Evolutionary conservation across 331 rosid genomes (phyloP).

Genomic region (Quercus phellos): DNA sequence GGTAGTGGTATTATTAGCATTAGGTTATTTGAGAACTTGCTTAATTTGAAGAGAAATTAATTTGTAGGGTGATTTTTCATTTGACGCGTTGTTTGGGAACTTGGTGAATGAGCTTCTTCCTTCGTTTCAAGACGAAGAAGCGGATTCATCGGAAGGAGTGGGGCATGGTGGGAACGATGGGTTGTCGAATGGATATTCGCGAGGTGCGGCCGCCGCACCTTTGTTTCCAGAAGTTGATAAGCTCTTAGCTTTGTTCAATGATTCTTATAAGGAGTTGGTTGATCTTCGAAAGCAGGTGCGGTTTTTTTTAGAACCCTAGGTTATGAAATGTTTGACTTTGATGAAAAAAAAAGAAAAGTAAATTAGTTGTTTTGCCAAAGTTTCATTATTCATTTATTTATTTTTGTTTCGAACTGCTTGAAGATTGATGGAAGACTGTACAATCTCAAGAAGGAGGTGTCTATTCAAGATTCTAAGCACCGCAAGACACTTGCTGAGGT

Average conservation of each 20-base stretch:
- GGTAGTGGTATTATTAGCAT: not conserved
- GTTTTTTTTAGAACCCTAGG: not conserved
- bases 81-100: slow-evolving; percentile 81
- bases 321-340: not conserved
- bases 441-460: slow-evolving; percentile 84
- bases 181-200: slow-evolving; percentile 51
- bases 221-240: slow-evolving; percentile 88
- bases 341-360: not conserved
- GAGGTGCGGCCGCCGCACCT: slow-evolving; percentile 45
- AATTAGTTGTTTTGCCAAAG: slow-evolving; percentile 1
- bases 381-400: not conserved
- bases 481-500: slow-evolving; percentile 91
- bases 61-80: slow-evolving; percentile 72
- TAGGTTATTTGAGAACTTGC: no score
- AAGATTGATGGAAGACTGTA: slow-evolving; percentile 85
- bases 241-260: slow-evolving; percentile 75
- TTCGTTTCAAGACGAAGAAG: slow-evolving; percentile 61
- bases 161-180: slow-evolving; percentile 34
- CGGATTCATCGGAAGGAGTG: slow-evolving; percentile 55
- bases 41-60: no score
- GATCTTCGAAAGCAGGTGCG: slow-evolving; percentile 95
- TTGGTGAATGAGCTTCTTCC: slow-evolving; percentile 82
- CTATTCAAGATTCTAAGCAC: slow-evolving; percentile 87
- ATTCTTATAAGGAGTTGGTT: slow-evolving; percentile 84
- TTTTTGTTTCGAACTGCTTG: slow-evolving; percentile 3